These are phyloP conservation scores for Diversispora eburnea DNA, from an alignment of 192 early-diverging fungal species.

Conservation along the genomic window DNA sequence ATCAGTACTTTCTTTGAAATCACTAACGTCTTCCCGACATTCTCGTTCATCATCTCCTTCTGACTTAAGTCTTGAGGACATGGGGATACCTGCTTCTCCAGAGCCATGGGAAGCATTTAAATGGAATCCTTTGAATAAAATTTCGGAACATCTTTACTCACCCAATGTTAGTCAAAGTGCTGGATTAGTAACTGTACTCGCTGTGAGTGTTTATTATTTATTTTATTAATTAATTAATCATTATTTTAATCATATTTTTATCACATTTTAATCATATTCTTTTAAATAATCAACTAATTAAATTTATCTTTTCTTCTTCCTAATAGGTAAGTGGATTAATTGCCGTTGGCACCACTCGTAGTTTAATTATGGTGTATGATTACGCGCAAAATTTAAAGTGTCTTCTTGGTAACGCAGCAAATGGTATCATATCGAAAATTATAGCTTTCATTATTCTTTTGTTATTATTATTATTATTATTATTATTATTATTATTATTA, in stretches of 20 bases:
- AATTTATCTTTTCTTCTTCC: background rate
- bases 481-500: background rate
- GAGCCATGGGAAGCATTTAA: slow-evolving; percentile 56
- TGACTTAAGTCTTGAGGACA: slow-evolving; percentile 18
- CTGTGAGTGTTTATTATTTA: slow-evolving; percentile 29
- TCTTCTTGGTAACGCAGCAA: slow-evolving; percentile 34
- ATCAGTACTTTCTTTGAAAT: slow-evolving; percentile 36
- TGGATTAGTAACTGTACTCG: slow-evolving; percentile 41
- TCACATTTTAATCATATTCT: background rate
- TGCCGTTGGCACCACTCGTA: slow-evolving; percentile 57
- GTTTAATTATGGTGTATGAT: slow-evolving; percentile 54
- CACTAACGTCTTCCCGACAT: slow-evolving; percentile 35
- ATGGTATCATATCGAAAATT: slow-evolving; percentile 30
- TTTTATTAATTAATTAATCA: background rate
- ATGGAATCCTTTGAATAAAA: slow-evolving; percentile 53
- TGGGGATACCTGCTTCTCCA: slow-evolving; percentile 33
- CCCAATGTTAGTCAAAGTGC: slow-evolving; percentile 39
- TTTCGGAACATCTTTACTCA: slow-evolving; percentile 56
- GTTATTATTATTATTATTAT: too few relatives aligned
- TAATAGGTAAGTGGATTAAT: slow-evolving; percentile 51
- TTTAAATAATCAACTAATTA: background rate
- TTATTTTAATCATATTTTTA: background rate
- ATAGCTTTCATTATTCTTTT: background rate
- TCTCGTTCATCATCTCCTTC: slow-evolving; percentile 33
- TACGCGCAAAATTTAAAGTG: slow-evolving; percentile 47